A percentile compares a stretch with the other conserved stretches of the same genome.
These are phyloP conservation scores for Angomonas desouzai DNA, from an alignment of 208 protist genomes.

Conservation along the genomic window DNA sequence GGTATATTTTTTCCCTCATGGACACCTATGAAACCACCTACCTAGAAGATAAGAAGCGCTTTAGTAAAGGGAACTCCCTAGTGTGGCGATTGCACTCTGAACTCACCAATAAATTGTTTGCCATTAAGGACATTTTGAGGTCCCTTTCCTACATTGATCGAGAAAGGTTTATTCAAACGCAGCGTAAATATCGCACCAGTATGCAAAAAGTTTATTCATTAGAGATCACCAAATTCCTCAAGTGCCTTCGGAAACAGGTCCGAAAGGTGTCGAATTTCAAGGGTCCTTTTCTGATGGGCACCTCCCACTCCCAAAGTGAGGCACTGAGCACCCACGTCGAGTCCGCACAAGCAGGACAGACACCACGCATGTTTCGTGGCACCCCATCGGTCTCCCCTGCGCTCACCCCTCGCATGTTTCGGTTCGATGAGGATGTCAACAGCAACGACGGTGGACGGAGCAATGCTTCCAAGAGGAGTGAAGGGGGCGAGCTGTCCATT, in stretches of 20 bases:
- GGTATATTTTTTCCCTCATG: slow-evolving; percentile 62
- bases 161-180: slow-evolving; percentile 56
- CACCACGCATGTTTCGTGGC: slow-evolving; percentile 32
- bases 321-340: slow-evolving; percentile 42
- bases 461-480: slow-evolving; percentile 5
- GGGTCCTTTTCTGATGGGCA: slow-evolving; percentile 52
- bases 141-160: slow-evolving; percentile 64
- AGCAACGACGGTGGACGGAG: slow-evolving; percentile 8
- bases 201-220: slow-evolving; percentile 80
- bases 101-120: slow-evolving; percentile 44
- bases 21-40: slow-evolving; percentile 46
- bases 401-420: slow-evolving; percentile 45
- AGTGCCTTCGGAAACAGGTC: slow-evolving; percentile 48
- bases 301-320: slow-evolving; percentile 32
- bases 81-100: slow-evolving; percentile 78
- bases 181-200: slow-evolving; percentile 71
- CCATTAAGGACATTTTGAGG: slow-evolving; percentile 61
- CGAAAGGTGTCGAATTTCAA: slow-evolving; percentile 49
- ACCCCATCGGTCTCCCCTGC: slow-evolving; percentile 25
- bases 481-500: slow-evolving; percentile 35
- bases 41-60: slow-evolving; percentile 48
- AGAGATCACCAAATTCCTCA: slow-evolving; percentile 74
- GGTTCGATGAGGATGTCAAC: slow-evolving; percentile 28
- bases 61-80: slow-evolving; percentile 41
- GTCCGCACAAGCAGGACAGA: slow-evolving; percentile 44